Evolutionary conservation across 371 early-diverging fungal species (phyloP), one percentile per base, ranked within the genome.

Genomic region (Thermomucor indicae-seudaticae): DNA sequence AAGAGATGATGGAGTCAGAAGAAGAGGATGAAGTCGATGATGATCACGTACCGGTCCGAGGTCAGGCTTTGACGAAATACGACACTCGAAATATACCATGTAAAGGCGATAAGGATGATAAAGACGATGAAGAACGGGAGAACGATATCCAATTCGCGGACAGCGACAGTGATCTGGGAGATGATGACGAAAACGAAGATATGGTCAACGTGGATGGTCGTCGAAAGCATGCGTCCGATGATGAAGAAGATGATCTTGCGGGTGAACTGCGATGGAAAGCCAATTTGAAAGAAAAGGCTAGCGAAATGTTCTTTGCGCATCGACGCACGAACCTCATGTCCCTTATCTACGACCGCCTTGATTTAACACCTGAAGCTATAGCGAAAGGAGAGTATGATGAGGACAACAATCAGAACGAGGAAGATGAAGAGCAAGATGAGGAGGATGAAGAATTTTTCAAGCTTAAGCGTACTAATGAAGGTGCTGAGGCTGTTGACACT

Each of bases 281-380:
- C n/a, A 74, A 86, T 48, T 44, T 90, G 44, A 70, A 78, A 38
- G 76, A 82, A 54, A 88, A 87, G 51, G 89, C 90, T 3, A 78
- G 77, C 27, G 65, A 75, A 1, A 70, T 77, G 47, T 86, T 84
- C 55, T 61, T 62, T 17, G 73, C 80, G 25, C 67, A 68, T 47
- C 83, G 82, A 30, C 78, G 88, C 20, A 75, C 82, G 53, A 90
- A 92, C 49, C 63, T 96, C 43, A 92, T 93, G 93, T 83, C 89
- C 22, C 64, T 92, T 0, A 89, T 96, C 23, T 96, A 96, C 55
- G 79, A 84, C 29, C 60, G 66, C 1, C 65, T 68, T 23, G 77
- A 80, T 31, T 49, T 74, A 30, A 55, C 76, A 0, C 81, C 83
- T 3, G 83, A 83, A 43, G 77, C 76, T 49, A 83, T 85, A 34